A percentile compares a stretch with the other conserved stretches of the same genome.
phyloP scores from a whole-genome alignment of 1,139 yeast genomes.

The Tardiomyces blankii region DNA sequence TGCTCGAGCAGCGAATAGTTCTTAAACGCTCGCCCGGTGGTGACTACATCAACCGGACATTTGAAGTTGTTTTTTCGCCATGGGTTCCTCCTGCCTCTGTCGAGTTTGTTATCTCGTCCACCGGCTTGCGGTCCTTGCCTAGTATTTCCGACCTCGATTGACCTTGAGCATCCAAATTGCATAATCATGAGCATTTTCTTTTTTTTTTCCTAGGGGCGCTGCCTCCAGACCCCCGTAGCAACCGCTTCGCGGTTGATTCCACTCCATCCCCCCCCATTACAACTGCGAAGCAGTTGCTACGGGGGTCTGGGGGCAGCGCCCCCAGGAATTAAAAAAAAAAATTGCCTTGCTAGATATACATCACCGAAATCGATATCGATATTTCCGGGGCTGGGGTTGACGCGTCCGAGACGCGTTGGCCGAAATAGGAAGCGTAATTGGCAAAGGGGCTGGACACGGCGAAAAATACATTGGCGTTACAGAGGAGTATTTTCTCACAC shows the following conservation, averaged over 20 bases:
- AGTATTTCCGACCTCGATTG: background rate
- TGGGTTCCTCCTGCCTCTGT: conserved; percentile 15
- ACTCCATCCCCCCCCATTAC: no score
- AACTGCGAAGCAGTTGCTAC: no score
- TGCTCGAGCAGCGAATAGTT: conserved; percentile 30
- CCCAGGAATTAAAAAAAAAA: no score
- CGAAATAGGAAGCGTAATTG: background rate
- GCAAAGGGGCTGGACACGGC: background rate
- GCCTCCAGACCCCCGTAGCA: no score
- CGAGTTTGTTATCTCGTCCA: conserved; percentile 20
- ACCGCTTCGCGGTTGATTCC: no score
- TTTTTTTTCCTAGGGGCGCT: no score
- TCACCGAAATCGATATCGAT: no score
- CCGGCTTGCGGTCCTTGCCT: conserved; percentile 15
- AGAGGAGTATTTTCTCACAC: no score
- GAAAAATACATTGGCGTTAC: background rate
- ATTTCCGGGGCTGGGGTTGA: background rate
- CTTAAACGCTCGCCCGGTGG: conserved; percentile 25
- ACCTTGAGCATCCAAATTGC: no score
- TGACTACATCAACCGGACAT: conserved; percentile 18
- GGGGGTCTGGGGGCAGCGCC: no score
- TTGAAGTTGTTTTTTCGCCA: conserved; percentile 31
- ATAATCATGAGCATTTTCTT: no score
- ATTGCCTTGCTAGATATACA: no score
- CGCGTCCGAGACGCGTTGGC: background rate